These are phyloP conservation scores for Candida namnaoensis DNA, from an alignment of 805 yeast genomes.

Conservation along the genomic window DNA sequence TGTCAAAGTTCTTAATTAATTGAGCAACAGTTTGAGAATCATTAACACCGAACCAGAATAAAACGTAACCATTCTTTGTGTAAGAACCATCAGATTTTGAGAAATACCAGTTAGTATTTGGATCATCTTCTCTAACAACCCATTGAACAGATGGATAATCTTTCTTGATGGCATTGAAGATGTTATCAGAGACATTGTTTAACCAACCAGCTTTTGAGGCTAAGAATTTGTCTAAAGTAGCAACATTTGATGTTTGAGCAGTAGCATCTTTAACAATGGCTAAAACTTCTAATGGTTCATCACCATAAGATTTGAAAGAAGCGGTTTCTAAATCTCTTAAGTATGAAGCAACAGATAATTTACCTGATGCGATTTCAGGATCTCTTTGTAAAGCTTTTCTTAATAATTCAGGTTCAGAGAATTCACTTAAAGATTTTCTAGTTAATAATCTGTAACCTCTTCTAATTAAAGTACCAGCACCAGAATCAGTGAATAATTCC, in stretches of 20 bases:
- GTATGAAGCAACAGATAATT: conserved; percentile 72
- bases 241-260: conserved; percentile 31
- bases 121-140: conserved; percentile 85
- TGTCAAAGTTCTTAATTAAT: conserved; percentile 49
- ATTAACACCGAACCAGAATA: conserved; percentile 90
- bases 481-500: conserved; percentile 96
- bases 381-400: conserved; percentile 74
- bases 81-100: conserved; percentile 91
- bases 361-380: conserved; percentile 61
- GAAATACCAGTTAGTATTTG: conserved; percentile 88
- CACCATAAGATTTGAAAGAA: conserved; percentile 76
- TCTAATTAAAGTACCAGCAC: conserved; percentile 98
- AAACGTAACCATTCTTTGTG: conserved; percentile 76
- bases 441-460: conserved; percentile 87
- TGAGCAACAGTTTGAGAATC: conserved; percentile 53
- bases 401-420: conserved; percentile 64
- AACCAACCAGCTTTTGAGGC: conserved; percentile 93
- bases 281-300: conserved; percentile 90
- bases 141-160: conserved; percentile 74
- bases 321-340: conserved; percentile 58
- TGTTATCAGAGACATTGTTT: conserved; percentile 92
- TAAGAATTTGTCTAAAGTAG: conserved; percentile 76
- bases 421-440: conserved; percentile 61
- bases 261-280: conserved; percentile 65
- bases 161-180: conserved; percentile 72